Conservation (phyloP, 805 yeast genomes). For the Yarrowia osloensis region DNA sequence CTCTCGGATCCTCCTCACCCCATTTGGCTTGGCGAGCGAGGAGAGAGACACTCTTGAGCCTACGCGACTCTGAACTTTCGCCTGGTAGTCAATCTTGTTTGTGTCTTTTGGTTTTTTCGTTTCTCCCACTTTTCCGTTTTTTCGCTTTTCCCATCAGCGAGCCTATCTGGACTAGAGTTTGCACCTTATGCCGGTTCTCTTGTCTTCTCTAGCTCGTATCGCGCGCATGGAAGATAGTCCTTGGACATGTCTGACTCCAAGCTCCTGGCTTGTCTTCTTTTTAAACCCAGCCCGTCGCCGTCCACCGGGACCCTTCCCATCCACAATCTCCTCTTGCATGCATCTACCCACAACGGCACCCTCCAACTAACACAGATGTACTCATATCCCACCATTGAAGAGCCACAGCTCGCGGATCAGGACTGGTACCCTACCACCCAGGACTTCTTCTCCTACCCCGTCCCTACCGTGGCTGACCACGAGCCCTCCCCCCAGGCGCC, state of each 20-base stretch:
- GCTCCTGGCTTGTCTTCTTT: not conserved
- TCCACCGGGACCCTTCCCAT: not conserved
- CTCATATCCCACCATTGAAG: slow-evolving; percentile 27
- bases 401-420: slow-evolving; percentile 27
- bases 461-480: slow-evolving; percentile 8
- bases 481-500: not conserved
- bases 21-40: not conserved
- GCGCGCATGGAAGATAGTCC: slow-evolving; percentile 29
- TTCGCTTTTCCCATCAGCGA: not conserved
- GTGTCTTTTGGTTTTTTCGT: not conserved
- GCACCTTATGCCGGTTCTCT: slow-evolving; percentile 8
- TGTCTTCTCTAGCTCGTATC: slow-evolving; percentile 29
- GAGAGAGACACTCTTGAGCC: not conserved
- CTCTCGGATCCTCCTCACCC: not conserved
- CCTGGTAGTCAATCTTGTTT: slow-evolving; percentile 14
- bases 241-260: slow-evolving; percentile 2
- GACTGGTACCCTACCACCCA: slow-evolving; percentile 29
- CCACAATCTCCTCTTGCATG: not conserved
- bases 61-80: not conserved
- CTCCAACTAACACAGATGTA: slow-evolving; percentile 28
- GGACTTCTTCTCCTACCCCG: slow-evolving; percentile 25
- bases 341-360: not conserved
- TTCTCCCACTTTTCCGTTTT: not conserved
- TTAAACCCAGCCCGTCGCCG: not conserved
- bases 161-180: not conserved